Conservation (phyloP, 805 yeast genomes). For the Lipomyces yamadae region DNA sequence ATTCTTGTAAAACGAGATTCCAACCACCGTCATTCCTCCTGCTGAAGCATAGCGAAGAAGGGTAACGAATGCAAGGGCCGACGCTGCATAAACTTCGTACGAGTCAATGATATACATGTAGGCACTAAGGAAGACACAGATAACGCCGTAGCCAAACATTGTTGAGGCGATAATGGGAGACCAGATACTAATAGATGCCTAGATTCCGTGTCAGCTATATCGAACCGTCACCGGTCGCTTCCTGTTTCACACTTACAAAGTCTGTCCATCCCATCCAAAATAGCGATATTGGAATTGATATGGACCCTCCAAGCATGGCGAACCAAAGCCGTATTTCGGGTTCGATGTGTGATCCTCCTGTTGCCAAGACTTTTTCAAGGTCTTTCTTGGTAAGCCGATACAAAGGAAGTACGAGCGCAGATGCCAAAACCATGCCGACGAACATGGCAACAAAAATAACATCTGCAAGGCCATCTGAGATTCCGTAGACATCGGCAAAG, state of each 20-base stretch:
- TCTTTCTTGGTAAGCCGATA: constrained; percentile 23
- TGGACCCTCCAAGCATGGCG: constrained; percentile 58
- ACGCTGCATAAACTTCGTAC: constrained; percentile 61
- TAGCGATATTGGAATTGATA: constrained; percentile 54
- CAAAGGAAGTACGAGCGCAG: constrained; percentile 23
- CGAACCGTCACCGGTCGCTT: constrained; percentile 35
- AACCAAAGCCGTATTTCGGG: constrained; percentile 57
- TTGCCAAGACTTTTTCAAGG: constrained; percentile 14
- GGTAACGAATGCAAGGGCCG: constrained; percentile 83
- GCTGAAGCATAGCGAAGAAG: constrained; percentile 57
- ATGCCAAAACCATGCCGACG: constrained; percentile 27
- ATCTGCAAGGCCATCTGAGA: constrained; percentile 40
- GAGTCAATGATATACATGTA: constrained; percentile 51
- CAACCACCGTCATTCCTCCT: constrained; percentile 60
- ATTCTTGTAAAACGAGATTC: constrained; percentile 56
- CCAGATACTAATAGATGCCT: constrained; percentile 34
- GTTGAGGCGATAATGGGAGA: constrained; percentile 66
- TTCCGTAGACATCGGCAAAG: constrained; percentile 55
- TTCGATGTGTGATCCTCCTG: constrained; percentile 36
- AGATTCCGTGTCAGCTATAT: constrained; percentile 27
- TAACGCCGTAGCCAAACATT: constrained; percentile 48
- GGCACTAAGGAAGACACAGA: constrained; percentile 50
- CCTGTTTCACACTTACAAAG: constrained; percentile 39
- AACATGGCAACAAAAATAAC: constrained; percentile 26
- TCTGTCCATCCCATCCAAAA: constrained; percentile 62